phyloP scores from a whole-genome alignment of 2,329 filamentous ascomycete species.

The Aspergillus pseudoterreus region DNA sequence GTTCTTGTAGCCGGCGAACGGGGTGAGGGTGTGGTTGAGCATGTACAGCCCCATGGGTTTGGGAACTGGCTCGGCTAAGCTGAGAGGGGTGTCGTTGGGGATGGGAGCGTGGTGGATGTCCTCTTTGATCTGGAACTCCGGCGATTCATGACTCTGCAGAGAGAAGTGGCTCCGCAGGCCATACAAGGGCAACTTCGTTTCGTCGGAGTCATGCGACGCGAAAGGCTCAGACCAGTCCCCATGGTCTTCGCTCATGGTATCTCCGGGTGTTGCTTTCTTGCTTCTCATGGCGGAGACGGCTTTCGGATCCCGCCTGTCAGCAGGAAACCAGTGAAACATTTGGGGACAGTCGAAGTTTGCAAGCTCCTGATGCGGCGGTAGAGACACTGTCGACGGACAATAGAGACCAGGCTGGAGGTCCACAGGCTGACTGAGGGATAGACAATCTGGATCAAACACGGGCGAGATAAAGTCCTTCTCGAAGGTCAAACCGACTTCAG shows the following conservation, averaged over 20 bases:
- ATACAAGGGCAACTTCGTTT: not conserved
- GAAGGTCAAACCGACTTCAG: slow-evolving; percentile 2
- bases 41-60: slow-evolving; percentile 3
- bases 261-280: not conserved
- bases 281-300: slow-evolving; percentile 3
- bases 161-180: slow-evolving; percentile 2
- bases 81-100: not conserved
- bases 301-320: slow-evolving; percentile 1
- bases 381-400: slow-evolving; percentile 1
- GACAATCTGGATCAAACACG: not conserved
- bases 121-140: not conserved
- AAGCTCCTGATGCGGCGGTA: not conserved
- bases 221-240: slow-evolving; percentile 7
- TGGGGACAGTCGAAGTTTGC: slow-evolving; percentile 1
- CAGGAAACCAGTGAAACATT: slow-evolving; percentile 4
- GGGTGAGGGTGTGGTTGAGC: slow-evolving; percentile 7
- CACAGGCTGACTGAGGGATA: not conserved
- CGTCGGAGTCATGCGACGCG: slow-evolving; percentile 1
- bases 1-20: slow-evolving; percentile 8
- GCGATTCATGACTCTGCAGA: slow-evolving; percentile 1
- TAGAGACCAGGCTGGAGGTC: slow-evolving; percentile 1
- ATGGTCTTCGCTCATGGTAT: slow-evolving; percentile 2
- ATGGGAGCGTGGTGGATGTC: not conserved
- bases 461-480: slow-evolving; percentile 6
- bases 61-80: slow-evolving; percentile 12